Conservation (phyloP, 2,329 filamentous ascomycete species). For the Esteya vermicola region DNA sequence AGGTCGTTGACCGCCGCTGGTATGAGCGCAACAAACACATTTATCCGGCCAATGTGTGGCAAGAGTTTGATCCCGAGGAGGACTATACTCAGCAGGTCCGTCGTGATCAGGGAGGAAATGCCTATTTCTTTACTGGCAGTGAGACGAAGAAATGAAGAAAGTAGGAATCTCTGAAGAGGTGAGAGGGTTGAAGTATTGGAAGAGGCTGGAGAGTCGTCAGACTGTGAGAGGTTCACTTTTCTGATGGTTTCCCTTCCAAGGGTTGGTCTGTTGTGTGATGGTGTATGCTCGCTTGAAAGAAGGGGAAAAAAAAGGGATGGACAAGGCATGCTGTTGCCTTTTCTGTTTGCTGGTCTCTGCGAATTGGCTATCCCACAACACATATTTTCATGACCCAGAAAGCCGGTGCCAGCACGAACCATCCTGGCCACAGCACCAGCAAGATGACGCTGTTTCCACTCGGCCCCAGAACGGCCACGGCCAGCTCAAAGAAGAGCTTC, state of each 20-base stretch:
- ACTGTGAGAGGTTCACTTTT: too few relatives aligned
- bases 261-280: too few relatives aligned
- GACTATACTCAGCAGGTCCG: constrained; percentile 67
- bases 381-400: constrained; percentile 19
- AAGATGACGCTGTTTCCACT: constrained; percentile 33
- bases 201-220: too few relatives aligned
- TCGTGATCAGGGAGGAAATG: constrained; percentile 78
- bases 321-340: constrained; percentile 2
- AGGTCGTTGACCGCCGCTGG: constrained; percentile 92
- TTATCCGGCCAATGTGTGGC: constrained; percentile 90
- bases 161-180: too few relatives aligned
- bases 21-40: constrained; percentile 98
- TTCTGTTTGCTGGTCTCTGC: neutral
- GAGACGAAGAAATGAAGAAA: too few relatives aligned
- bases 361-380: constrained; percentile 15
- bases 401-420: constrained; percentile 30
- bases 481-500: constrained; percentile 29
- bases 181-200: too few relatives aligned
- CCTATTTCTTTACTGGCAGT: constrained; percentile 70
- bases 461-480: constrained; percentile 33
- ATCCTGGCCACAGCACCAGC: constrained; percentile 43
- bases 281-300: too few relatives aligned
- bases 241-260: too few relatives aligned
- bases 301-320: too few relatives aligned
- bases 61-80: constrained; percentile 81